Evolutionary conservation across 805 yeast species (phyloP).

Genomic region (Priceomyces melissophilus): DNA sequence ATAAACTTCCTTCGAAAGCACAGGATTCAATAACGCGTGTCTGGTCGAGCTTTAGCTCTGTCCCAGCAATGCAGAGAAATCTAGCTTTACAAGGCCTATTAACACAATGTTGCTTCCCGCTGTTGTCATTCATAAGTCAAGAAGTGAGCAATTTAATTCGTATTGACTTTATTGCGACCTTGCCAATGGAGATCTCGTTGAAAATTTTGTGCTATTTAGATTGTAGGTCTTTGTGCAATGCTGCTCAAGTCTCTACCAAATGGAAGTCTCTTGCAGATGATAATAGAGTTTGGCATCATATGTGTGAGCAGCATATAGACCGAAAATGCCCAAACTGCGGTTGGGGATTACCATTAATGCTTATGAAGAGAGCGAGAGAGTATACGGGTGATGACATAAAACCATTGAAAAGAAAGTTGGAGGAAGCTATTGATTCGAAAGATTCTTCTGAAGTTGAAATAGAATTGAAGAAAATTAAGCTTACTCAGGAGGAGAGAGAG

Average conservation of each 20-base stretch:
- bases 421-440: conserved; percentile 15
- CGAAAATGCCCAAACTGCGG: conserved; percentile 97
- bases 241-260: conserved; percentile 84
- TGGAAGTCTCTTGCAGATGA: conserved; percentile 94
- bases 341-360: conserved; percentile 96
- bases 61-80: conserved; percentile 65
- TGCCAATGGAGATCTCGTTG: conserved; percentile 82
- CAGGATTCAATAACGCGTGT: conserved; percentile 76
- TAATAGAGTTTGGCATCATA: conserved; percentile 95
- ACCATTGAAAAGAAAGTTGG: conserved; percentile 13
- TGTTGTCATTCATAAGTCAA: conserved; percentile 77
- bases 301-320: conserved; percentile 98
- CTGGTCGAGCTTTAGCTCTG: conserved; percentile 79
- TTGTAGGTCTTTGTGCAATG: conserved; percentile 88
- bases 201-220: conserved; percentile 86
- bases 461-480: conserved; percentile 9
- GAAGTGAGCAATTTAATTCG: conserved; percentile 77
- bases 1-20: conserved; percentile 62
- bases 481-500: conserved; percentile 7
- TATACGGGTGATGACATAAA: conserved; percentile 17
- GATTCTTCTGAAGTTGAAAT: conserved; percentile 7
- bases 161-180: conserved; percentile 80
- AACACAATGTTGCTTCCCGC: conserved; percentile 93
- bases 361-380: conserved; percentile 72
- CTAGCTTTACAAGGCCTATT: conserved; percentile 80